Evolutionary conservation across 2,329 filamentous ascomycete species (phyloP), one percentile per base, ranked within the genome.

Genomic region (Aspergillus transmontanensis): DNA sequence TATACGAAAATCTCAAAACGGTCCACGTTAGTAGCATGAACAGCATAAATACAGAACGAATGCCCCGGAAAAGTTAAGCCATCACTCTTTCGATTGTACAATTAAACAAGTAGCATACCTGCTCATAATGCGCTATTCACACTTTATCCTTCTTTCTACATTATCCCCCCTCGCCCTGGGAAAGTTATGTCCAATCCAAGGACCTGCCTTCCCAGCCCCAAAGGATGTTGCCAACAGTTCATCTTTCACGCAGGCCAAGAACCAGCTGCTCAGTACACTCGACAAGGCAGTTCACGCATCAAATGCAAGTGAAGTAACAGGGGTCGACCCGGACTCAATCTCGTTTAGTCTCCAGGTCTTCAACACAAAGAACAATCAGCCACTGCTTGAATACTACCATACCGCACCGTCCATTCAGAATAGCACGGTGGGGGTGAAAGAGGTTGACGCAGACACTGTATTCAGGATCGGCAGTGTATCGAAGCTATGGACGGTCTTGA

Each of bases 281-380:
- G 14, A 30, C 12, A 50, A 50, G 26, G 46, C 46, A 28, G 7
- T 26, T 3, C 46, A 50, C 30, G 14, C 12, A 28, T 50, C 46
- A 14, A 30, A 50, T 28, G 19, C 21, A 26, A 4, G 12, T 23
- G 46, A 16, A 28, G 12, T 26, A 9, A 16, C 26, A 16, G 46
- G 45, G 14, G 1, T 50, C 14, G 26, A 30, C 46, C 46, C 46
- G 5, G 43, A 50, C 21, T 23, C 39, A 5, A 19, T 48, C 9
- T 58, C 56, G 7, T 58, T 48, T 9, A 34, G 28, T 12, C 11
- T 58, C 23, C 56, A 58, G 41, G 30, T 58, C 23, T 58, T 46
- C 19, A 32, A 23, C 19, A 23, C 41, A 23, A 30, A 50, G 16
- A 46, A 21, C 3, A 43, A 58, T 4, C 21, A 58, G 28, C 41